Conservation (phyloP, 179 eudicot genomes). For the Spergularia azorica region DNA sequence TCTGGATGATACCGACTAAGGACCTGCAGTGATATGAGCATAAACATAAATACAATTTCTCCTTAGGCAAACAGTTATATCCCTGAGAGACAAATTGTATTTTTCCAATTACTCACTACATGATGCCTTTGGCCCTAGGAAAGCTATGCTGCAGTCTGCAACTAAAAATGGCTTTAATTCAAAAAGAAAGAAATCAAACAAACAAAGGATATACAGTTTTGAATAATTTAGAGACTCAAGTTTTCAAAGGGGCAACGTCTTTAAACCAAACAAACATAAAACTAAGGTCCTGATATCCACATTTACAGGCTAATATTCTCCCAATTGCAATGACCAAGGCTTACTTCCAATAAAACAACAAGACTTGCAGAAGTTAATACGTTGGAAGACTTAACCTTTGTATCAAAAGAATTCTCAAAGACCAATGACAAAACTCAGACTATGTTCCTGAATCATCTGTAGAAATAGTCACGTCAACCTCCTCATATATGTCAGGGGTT, state of each 20-base stretch:
- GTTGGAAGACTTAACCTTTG: neutral
- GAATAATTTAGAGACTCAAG: no score
- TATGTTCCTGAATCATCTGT: neutral
- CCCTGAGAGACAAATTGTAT: neutral
- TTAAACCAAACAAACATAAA: no score
- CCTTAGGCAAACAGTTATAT: neutral
- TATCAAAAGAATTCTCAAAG: neutral
- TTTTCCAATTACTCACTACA: neutral
- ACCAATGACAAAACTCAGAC: neutral
- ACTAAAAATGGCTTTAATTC: no score
- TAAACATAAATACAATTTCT: conserved; percentile 3
- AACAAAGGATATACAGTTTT: no score
- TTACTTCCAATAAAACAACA: no score
- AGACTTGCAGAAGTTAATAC: neutral
- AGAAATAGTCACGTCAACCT: neutral
- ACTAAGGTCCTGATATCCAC: no score
- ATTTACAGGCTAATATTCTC: no score
- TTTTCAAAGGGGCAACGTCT: no score
- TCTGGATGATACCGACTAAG: conserved; percentile 68
- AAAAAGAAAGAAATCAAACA: no score
- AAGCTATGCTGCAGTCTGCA: no score
- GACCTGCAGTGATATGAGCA: conserved; percentile 45
- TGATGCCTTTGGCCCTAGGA: no score
- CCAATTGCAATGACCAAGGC: neutral
- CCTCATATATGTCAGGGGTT: neutral